These are phyloP conservation scores for Kodamaea kaohsiungensis DNA, from an alignment of 805 yeast species.

Conservation along the genomic window DNA sequence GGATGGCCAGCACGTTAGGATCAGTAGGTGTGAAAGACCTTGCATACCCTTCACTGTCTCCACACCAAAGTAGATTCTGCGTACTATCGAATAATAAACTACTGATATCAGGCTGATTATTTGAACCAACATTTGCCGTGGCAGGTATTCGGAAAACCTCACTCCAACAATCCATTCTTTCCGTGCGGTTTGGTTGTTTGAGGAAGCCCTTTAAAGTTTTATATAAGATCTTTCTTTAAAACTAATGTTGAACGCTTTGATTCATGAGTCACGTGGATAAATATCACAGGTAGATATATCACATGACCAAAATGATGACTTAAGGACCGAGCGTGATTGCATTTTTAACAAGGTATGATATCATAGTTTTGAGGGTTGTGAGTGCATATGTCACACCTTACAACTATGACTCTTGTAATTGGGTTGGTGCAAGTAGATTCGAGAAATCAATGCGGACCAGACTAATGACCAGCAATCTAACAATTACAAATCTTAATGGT, in stretches of 20 bases:
- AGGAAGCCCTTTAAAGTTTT: background rate
- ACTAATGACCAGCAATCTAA: background rate
- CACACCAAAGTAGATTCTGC: constrained; percentile 84
- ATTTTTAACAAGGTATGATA: background rate
- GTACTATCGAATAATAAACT: constrained; percentile 59
- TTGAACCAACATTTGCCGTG: constrained; percentile 5
- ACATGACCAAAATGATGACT: background rate
- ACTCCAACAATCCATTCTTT: constrained; percentile 18
- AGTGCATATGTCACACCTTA: background rate
- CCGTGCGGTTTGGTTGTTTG: background rate
- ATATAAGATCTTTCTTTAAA: background rate
- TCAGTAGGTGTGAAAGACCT: constrained; percentile 28
- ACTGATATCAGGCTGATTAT: constrained; percentile 18
- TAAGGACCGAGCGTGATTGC: background rate
- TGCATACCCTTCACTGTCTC: constrained; percentile 60
- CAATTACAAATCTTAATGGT: too few species aligned
- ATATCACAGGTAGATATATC: background rate
- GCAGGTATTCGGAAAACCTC: constrained; percentile 17
- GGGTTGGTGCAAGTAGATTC: background rate
- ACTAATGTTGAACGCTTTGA: background rate
- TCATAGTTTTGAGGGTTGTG: background rate
- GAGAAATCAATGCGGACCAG: background rate
- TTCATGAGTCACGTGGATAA: background rate
- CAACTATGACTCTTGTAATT: background rate
- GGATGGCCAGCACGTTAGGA: constrained; percentile 16